Evolutionary conservation across 2,329 filamentous ascomycete genomes (phyloP).

Genomic region (Pseudogymnoascus sp.): DNA sequence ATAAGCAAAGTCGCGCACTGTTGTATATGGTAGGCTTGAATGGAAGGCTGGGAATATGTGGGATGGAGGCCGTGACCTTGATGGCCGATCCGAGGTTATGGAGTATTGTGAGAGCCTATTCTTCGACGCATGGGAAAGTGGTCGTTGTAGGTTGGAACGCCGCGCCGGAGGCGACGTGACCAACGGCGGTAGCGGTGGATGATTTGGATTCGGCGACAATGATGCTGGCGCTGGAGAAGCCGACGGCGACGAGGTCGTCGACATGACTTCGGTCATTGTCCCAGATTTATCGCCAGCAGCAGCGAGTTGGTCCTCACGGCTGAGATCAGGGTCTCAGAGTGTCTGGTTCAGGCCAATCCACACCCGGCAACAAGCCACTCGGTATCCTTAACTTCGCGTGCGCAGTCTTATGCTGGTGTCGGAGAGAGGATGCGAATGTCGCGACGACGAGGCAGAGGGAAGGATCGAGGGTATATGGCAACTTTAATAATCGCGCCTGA

Average conservation of each 20-base stretch:
- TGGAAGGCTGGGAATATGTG: constrained; percentile 74
- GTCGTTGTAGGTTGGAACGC: constrained; percentile 52
- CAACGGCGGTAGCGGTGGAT: constrained; percentile 45
- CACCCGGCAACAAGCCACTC: not conserved
- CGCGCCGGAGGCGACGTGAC: constrained; percentile 47
- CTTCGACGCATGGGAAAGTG: constrained; percentile 69
- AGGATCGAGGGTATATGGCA: not conserved
- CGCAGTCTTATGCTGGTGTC: constrained; percentile 4
- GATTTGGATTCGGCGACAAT: constrained; percentile 40
- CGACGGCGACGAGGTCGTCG: constrained; percentile 44
- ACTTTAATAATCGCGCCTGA: constrained; percentile 4
- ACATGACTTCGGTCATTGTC: constrained; percentile 41
- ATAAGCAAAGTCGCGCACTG: constrained; percentile 95
- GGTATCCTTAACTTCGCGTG: not conserved
- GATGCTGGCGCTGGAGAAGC: constrained; percentile 43
- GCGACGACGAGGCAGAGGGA: not conserved
- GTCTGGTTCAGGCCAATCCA: constrained; percentile 7
- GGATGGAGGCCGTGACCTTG: constrained; percentile 71
- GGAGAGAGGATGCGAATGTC: not conserved
- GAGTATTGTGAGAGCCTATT: constrained; percentile 81
- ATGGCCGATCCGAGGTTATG: constrained; percentile 51
- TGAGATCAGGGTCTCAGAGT: constrained; percentile 5
- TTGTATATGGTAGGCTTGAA: constrained; percentile 77
- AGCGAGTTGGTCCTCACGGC: constrained; percentile 3
- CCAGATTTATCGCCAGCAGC: constrained; percentile 6